These are phyloP conservation scores for Raffaelea deltoideospora DNA, from an alignment of 2,329 filamentous ascomycete species.

Conservation along the genomic window DNA sequence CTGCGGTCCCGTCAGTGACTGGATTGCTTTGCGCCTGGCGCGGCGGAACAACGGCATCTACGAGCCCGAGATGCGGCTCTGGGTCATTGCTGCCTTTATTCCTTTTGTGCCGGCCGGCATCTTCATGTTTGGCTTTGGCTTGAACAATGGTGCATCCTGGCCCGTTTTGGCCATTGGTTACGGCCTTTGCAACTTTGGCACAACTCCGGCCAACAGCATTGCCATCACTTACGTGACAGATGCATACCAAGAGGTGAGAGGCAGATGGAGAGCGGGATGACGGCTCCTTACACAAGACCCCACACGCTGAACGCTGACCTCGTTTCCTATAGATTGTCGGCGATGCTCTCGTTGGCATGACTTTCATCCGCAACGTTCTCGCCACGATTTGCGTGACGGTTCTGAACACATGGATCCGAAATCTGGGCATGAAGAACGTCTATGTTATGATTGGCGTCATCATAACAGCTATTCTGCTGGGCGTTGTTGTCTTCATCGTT, in stretches of 20 bases:
- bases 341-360: conserved; percentile 3
- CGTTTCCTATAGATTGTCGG: no score
- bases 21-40: conserved; percentile 1
- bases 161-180: conserved; percentile 2
- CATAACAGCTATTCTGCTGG: conserved; percentile 3
- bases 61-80: conserved; percentile 3
- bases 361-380: conserved; percentile 2
- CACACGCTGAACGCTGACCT: no score
- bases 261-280: background rate
- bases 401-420: conserved; percentile 2
- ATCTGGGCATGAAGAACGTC: conserved; percentile 5
- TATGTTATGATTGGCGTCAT: conserved; percentile 7
- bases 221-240: conserved; percentile 4
- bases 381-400: conserved; percentile 3
- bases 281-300: no score
- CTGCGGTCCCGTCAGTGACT: conserved; percentile 3
- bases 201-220: conserved; percentile 1
- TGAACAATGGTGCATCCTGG: conserved; percentile 2
- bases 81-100: conserved; percentile 3
- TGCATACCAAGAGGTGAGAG: conserved; percentile 3
- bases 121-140: conserved; percentile 4
- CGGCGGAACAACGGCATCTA: background rate
- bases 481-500: conserved; percentile 6
- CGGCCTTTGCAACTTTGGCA: conserved; percentile 2
- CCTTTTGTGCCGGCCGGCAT: conserved; percentile 3